Evolutionary conservation across 805 yeast species (phyloP), one percentile per base, ranked within the genome.

Genomic region (Candida verbasci): DNA sequence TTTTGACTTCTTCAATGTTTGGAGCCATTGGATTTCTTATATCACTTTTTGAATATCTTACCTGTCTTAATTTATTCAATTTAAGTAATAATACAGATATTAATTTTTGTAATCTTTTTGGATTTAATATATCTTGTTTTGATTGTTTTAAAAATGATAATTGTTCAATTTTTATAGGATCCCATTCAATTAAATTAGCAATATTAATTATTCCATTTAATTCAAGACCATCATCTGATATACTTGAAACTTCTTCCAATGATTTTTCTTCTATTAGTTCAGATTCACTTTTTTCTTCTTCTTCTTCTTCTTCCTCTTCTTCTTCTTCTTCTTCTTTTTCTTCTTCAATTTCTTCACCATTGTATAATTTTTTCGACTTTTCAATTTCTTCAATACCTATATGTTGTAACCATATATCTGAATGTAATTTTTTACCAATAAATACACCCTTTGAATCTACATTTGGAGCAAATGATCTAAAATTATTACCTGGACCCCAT

Each of bases 21-120:
- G 70, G 65, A 3, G 54, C 47, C 6, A 55, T 46, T 1, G 52
- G 34, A 17, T 50, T 49, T 33, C 48, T 46, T 8, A 54, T 41
- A 23, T 53, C 53, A 40, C 62, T 53, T 34, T 52, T 53, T 18
- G 56, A 47, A 44, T 48, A 65, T 31, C 73, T 52, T 34, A 60
- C 62, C 45, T 67, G 70, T 37, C 73, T 63, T 42, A 64, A 51
- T 46, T 53, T 59, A 45, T 67, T 66, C 37, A 67, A 50, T 37
- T 50, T 53, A 35, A 67, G 46, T 22, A 67, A 42, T 37, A 48
- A 53, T 11, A 40, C 42, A 1, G 70, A 61, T 15, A 67, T 62
- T 16, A 59, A 47, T 32, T 48, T 55, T 45, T 67, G 73, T 16
- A 67, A 46, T 20, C 44, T 48, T 1, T 66, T 55, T 1, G 70